Conservation (phyloP, 352 stramenopile species). For the Blastocystis sp. region DNA sequence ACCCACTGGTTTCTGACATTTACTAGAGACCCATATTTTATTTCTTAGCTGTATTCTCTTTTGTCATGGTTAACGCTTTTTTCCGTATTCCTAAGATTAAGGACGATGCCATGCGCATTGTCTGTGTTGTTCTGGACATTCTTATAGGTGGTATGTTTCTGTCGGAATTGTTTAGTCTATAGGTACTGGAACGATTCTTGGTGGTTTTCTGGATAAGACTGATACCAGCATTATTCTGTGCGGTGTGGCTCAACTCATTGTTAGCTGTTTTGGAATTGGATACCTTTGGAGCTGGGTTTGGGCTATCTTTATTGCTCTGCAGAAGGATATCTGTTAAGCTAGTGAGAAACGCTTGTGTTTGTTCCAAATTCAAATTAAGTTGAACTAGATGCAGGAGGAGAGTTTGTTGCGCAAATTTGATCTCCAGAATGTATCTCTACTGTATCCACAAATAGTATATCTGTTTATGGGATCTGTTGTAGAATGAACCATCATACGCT, state of each 20-base stretch:
- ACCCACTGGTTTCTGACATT: too few relatives aligned
- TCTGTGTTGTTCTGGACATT: slow-evolving; percentile 39
- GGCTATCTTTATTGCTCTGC: slow-evolving; percentile 26
- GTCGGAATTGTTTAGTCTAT: background rate
- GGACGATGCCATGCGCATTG: slow-evolving; percentile 42
- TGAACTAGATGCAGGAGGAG: background rate
- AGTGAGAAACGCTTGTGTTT: too few relatives aligned
- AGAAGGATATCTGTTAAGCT: background rate
- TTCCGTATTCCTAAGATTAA: slow-evolving; percentile 50
- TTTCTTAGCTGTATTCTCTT: background rate
- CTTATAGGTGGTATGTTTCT: background rate
- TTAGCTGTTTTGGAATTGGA: background rate
- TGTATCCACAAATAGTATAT: background rate
- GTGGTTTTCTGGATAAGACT: background rate
- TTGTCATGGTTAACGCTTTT: background rate
- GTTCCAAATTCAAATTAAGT: too few relatives aligned
- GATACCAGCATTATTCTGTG: background rate
- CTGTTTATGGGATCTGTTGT: background rate
- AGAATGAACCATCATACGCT: slow-evolving; percentile 15
- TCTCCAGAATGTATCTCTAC: background rate
- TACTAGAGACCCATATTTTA: background rate
- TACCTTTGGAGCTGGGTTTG: slow-evolving; percentile 29
- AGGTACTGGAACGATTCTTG: slow-evolving; percentile 49
- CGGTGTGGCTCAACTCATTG: slow-evolving; percentile 1
- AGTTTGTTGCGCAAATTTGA: background rate